Percentiles rank a stretch among this genome's conserved stretches.
These are phyloP conservation scores for Ustilago esculenta DNA, from an alignment of 1,284 basidiomycete genomes.

Conservation along the genomic window DNA sequence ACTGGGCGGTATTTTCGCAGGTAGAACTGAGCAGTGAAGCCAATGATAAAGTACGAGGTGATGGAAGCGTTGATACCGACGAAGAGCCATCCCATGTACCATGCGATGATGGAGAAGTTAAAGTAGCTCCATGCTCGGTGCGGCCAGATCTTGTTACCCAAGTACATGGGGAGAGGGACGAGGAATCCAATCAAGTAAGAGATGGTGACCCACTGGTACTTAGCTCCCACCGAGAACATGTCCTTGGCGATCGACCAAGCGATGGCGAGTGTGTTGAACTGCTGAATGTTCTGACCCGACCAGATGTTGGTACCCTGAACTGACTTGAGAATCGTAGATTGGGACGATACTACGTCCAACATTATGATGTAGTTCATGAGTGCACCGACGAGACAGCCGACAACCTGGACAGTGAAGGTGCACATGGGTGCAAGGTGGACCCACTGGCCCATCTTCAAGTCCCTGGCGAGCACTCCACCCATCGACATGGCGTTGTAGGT, in stretches of 20 bases:
- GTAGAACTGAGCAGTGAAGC: conserved; percentile 40
- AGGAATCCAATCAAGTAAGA: conserved; percentile 23
- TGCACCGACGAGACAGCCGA: conserved; percentile 42
- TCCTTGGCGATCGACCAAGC: conserved; percentile 48
- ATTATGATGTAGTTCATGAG: conserved; percentile 48
- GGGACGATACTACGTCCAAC: conserved; percentile 15
- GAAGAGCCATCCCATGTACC: conserved; percentile 40
- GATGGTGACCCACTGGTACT: conserved; percentile 38
- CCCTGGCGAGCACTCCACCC: conserved; percentile 21
- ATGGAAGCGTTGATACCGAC: conserved; percentile 39
- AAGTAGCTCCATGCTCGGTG: conserved; percentile 41
- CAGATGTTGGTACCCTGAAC: conserved; percentile 44
- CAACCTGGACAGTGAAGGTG: conserved; percentile 42
- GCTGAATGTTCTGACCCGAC: conserved; percentile 46
- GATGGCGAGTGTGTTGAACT: conserved; percentile 44
- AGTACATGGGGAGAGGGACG: conserved; percentile 27
- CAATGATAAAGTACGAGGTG: conserved; percentile 28
- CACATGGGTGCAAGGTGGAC: conserved; percentile 48
- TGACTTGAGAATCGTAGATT: conserved; percentile 45
- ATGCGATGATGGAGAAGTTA: conserved; percentile 43
- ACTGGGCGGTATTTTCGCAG: conserved; percentile 35
- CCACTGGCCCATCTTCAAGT: conserved; percentile 51
- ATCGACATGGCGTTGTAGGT: conserved; percentile 41
- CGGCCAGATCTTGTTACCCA: conserved; percentile 34
- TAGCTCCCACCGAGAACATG: conserved; percentile 37